Conservation (phyloP, 352 stramenopile species). For the Phytopythium ostracodes region DNA sequence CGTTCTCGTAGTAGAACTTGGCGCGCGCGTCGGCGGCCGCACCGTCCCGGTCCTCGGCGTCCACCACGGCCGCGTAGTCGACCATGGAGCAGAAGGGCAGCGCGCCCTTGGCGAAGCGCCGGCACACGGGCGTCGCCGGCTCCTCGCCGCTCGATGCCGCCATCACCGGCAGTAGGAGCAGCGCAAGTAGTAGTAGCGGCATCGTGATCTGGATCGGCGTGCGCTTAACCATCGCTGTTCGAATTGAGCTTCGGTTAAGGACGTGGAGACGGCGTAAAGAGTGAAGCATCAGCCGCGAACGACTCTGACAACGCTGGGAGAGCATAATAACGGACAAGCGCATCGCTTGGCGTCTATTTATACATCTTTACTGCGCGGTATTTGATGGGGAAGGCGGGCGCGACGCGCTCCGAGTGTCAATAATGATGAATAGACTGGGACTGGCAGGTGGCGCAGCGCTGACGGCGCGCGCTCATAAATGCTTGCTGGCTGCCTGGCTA, state of each 20-base stretch:
- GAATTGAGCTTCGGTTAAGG: neutral
- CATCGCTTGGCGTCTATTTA: too few species aligned
- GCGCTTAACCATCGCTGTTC: neutral
- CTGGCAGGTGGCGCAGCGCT: too few species aligned
- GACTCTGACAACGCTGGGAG: too few species aligned
- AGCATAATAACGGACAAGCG: too few species aligned
- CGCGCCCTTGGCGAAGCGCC: constrained; percentile 48
- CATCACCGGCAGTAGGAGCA: neutral
- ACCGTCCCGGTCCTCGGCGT: constrained; percentile 47
- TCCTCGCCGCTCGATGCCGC: constrained; percentile 35
- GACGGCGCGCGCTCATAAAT: too few species aligned
- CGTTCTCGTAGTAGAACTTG: constrained; percentile 75
- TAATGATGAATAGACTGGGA: too few species aligned
- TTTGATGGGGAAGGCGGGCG: too few species aligned
- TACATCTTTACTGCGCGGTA: too few species aligned
- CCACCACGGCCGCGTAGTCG: constrained; percentile 71
- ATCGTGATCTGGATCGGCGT: neutral
- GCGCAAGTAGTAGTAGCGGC: neutral
- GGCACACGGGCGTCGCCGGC: constrained; percentile 38
- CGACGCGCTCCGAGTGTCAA: too few species aligned
- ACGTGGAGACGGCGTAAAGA: neutral
- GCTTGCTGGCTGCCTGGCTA: too few species aligned
- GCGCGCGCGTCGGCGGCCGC: constrained; percentile 50
- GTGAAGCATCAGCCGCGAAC: too few species aligned
- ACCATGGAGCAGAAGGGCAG: constrained; percentile 84